Percentiles rank a stretch among this genome's conserved stretches.
Evolutionary conservation across 495 filamentous ascomycete genomes (phyloP).

Genomic region (Xylaria castorea): DNA sequence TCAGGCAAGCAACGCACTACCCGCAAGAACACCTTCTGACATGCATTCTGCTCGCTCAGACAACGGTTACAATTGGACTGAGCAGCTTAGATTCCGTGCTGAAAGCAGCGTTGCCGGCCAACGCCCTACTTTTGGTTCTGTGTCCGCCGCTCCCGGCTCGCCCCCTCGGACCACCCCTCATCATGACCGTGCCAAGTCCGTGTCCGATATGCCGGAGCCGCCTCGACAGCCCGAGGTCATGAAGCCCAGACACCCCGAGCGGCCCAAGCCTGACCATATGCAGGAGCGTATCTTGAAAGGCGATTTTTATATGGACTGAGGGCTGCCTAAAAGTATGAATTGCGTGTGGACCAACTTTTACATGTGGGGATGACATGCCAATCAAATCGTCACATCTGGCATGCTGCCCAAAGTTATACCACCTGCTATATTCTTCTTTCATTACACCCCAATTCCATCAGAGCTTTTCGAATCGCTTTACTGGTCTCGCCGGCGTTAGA

Average conservation of each 20-base stretch:
- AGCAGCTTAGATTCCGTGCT: constrained; percentile 87
- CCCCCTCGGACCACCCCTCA: constrained; percentile 36
- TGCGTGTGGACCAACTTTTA: background rate
- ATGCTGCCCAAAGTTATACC: background rate
- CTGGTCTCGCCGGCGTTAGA: background rate
- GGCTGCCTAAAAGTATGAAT: background rate
- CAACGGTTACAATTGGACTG: constrained; percentile 93
- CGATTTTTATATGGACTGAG: constrained; percentile 98
- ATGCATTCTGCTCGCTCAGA: constrained; percentile 66
- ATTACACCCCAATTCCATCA: background rate
- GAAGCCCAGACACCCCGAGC: constrained; percentile 56
- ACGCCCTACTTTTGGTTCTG: constrained; percentile 53
- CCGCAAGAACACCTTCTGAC: constrained; percentile 67
- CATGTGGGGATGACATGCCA: background rate
- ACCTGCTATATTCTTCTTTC: background rate
- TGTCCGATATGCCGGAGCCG: constrained; percentile 71
- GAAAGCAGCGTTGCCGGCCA: constrained; percentile 76
- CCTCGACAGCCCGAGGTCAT: constrained; percentile 54
- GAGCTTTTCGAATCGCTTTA: constrained; percentile 13
- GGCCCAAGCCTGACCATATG: constrained; percentile 84
- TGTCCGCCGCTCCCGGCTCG: constrained; percentile 47
- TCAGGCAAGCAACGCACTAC: constrained; percentile 62
- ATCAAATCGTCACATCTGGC: background rate
- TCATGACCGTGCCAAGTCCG: constrained; percentile 72
- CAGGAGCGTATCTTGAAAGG: constrained; percentile 96